These are phyloP conservation scores for Penicillium egyptiacum DNA, from an alignment of 495 filamentous ascomycete species.

Conservation along the genomic window DNA sequence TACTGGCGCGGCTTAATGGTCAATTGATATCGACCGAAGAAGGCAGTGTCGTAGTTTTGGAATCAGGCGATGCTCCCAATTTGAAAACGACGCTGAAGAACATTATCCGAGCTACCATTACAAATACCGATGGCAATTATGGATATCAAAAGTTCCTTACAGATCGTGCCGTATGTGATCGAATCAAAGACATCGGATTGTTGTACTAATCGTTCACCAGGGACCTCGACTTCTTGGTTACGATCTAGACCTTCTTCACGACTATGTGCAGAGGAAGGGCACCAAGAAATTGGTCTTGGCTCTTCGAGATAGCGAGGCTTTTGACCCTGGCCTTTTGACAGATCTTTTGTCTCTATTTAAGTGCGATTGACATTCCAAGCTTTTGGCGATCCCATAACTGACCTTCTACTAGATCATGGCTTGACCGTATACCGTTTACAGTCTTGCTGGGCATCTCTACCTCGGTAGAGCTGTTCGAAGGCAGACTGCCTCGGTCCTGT, in stretches of 20 bases:
- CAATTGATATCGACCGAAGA: constrained; percentile 46
- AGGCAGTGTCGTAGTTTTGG: constrained; percentile 64
- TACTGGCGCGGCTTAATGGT: constrained; percentile 66
- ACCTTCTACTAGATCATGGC: constrained; percentile 66
- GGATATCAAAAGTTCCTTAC: constrained; percentile 46
- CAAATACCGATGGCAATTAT: constrained; percentile 52
- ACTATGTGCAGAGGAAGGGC: constrained; percentile 56
- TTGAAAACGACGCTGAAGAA: constrained; percentile 81
- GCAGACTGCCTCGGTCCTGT: constrained; percentile 73
- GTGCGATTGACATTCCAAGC: constrained; percentile 42
- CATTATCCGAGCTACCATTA: constrained; percentile 70
- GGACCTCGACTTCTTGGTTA: constrained; percentile 80
- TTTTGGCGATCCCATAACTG: constrained; percentile 9
- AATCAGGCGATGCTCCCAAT: constrained; percentile 76
- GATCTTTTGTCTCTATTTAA: constrained; percentile 78
- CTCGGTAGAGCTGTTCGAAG: constrained; percentile 84
- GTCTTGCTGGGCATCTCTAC: constrained; percentile 88
- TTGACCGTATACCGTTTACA: constrained; percentile 85
- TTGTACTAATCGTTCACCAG: constrained; percentile 37
- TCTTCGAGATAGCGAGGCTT: constrained; percentile 90
- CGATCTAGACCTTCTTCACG: constrained; percentile 78
- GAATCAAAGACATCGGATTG: neutral
- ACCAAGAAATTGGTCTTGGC: constrained; percentile 68
- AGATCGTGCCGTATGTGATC: constrained; percentile 52
- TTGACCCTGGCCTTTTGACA: constrained; percentile 73